phyloP scores from a whole-genome alignment of 2,329 filamentous ascomycete species.

The Venturia oleaginea region DNA sequence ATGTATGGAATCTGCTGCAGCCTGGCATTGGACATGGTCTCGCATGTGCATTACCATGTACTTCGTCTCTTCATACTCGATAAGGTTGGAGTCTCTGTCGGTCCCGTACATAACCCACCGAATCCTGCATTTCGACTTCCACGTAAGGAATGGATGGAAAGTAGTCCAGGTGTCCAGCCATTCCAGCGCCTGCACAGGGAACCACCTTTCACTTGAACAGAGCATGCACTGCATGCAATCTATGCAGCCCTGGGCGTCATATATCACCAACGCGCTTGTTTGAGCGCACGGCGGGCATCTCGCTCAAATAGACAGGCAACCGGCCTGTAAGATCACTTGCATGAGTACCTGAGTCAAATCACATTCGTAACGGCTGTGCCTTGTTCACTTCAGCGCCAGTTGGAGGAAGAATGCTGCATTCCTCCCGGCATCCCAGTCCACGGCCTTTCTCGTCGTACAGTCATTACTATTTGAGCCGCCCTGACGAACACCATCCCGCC shows the following conservation, averaged over 20 bases:
- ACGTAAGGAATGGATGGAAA: neutral
- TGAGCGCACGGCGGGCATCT: neutral
- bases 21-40: neutral
- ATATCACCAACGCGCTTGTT: conserved; percentile 3
- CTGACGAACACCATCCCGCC: neutral
- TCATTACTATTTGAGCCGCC: neutral
- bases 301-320: neutral
- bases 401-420: neutral
- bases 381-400: neutral
- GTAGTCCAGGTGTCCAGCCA: neutral
- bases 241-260: neutral
- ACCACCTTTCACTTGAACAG: neutral
- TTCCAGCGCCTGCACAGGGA: neutral
- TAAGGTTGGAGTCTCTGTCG: neutral
- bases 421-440: neutral
- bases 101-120: neutral
- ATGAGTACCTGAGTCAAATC: conserved; percentile 8
- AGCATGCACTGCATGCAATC: neutral
- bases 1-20: neutral
- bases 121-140: neutral
- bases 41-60: neutral
- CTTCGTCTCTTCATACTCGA: neutral
- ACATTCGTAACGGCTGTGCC: neutral
- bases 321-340: neutral
- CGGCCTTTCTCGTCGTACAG: neutral